Evolutionary conservation across 2,329 filamentous ascomycete genomes (phyloP), one percentile per base, ranked within the genome.

Genomic region (Triangularia verruculosa): DNA sequence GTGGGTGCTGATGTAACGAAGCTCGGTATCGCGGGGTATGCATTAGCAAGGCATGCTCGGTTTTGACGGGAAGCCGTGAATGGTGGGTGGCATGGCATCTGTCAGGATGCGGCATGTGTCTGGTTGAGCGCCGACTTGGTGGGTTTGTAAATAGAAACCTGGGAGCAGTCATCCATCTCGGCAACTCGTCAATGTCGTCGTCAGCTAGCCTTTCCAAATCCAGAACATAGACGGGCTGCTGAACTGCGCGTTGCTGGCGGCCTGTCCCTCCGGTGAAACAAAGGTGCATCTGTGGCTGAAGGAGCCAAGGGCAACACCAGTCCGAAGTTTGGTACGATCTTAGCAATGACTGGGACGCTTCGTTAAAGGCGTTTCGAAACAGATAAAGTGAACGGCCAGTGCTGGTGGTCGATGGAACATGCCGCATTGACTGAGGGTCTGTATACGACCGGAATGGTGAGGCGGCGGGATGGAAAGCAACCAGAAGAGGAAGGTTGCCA

Each of bases 11-110:
- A 55, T 47, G 39, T 20, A 47, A 47, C 39, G 32, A 27, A 66
- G 63, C 34, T 61, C 61, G 54, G 62, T 67, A 63, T 69, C 65
- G 67, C 65, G 67, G 65, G 67, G 67, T 66, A 65, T 66, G 66
- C 64, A 65, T 61, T 51, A 54, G 22, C 51, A 54, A 54, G 51
- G 15, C 5, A n/a, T 20, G 39, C 39, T 47, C 13, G 39, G 20
- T 6, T 4, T 53, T 8, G 22, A 54, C 22, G 22, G 51, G 25
- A 54, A 17, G 15, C 13, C 20, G 20, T 15, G 22, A 24, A 13
- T 13, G 51, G 51, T 54, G 51, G 51, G 51, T 54, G 51, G 25
- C 51, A 54, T 54, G 4, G 51, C 51, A 54, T 54, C 51, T 54
- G 51, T 30, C 57, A 59, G 24, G 57, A 52, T 32, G 57, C 57